These are phyloP conservation scores for Crataegus laevigata DNA, from an alignment of 306 rosid species.

Conservation along the genomic window DNA sequence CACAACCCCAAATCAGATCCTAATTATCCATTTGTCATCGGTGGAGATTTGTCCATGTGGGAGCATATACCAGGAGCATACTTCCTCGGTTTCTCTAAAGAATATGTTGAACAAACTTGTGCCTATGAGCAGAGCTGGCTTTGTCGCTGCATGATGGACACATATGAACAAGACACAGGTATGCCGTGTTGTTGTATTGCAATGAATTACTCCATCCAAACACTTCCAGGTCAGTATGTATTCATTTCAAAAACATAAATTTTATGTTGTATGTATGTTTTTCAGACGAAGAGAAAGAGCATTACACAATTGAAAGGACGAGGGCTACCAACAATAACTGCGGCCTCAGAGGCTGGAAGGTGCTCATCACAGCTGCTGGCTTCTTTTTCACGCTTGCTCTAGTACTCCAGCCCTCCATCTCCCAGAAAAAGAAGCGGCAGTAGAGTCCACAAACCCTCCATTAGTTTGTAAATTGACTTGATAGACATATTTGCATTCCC, in stretches of 20 bases:
- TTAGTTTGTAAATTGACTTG: not conserved
- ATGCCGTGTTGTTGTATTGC: not conserved
- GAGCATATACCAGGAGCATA: too few species aligned
- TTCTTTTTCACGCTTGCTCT: not conserved
- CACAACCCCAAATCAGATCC: not conserved
- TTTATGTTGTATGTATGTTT: not conserved
- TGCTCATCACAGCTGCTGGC: not conserved
- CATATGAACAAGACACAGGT: not conserved
- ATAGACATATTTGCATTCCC: not conserved
- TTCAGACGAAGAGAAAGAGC: not conserved
- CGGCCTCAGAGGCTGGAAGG: not conserved
- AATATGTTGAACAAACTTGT: too few species aligned
- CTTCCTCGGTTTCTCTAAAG: too few species aligned
- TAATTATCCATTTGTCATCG: too few species aligned
- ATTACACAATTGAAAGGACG: not conserved
- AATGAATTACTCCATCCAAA: too few species aligned
- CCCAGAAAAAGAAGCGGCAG: not conserved
- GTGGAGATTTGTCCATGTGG: too few species aligned
- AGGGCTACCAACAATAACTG: not conserved
- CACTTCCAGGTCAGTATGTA: too few species aligned
- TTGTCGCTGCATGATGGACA: accelerated
- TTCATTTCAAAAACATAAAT: not conserved
- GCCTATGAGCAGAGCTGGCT: too few species aligned
- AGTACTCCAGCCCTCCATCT: not conserved
- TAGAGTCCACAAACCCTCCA: not conserved